A percentile compares a stretch with the other conserved stretches of the same genome.
Conservation (phyloP, 1,284 basidiomycete genomes). For the Limonomyces culmigenus region DNA sequence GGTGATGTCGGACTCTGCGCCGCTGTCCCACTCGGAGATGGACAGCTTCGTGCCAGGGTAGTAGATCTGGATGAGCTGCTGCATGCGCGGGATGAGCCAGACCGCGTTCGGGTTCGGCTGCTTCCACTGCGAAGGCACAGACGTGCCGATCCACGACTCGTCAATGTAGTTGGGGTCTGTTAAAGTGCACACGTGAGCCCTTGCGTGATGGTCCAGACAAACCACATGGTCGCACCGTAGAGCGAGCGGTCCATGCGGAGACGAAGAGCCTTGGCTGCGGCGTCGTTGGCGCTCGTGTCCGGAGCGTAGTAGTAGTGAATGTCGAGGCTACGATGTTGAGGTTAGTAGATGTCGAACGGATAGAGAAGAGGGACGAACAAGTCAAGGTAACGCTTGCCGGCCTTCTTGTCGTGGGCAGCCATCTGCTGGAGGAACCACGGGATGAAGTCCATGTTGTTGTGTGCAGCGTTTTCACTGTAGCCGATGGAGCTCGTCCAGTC, state of each 20-base stretch:
- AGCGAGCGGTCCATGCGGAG: conserved; percentile 28
- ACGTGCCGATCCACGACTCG: neutral
- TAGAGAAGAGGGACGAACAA: too few relatives aligned
- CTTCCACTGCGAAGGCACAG: conserved; percentile 6
- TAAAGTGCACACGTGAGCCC: conserved; percentile 8
- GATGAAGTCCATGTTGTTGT: conserved; percentile 30
- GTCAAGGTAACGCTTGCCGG: conserved; percentile 25
- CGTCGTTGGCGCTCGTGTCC: conserved; percentile 32
- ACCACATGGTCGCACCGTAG: conserved; percentile 19
- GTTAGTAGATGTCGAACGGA: too few relatives aligned
- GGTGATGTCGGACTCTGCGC: conserved; percentile 26
- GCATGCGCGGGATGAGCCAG: conserved; percentile 27
- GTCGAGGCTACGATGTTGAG: too few relatives aligned
- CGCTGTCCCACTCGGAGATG: conserved; percentile 29
- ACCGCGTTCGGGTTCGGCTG: conserved; percentile 25
- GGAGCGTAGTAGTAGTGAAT: conserved; percentile 34
- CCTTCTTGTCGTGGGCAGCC: conserved; percentile 17
- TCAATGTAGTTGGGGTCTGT: neutral
- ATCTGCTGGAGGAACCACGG: conserved; percentile 35
- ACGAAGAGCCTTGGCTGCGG: conserved; percentile 26
- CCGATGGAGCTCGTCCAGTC: conserved; percentile 32
- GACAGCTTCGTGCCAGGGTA: conserved; percentile 35
- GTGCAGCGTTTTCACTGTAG: conserved; percentile 27
- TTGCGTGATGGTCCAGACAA: conserved; percentile 1
- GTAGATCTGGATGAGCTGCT: conserved; percentile 23